Percentiles rank a stretch among this genome's conserved stretches.
Evolutionary conservation across 2,329 filamentous ascomycete genomes (phyloP).

Genomic region (Bipolaris victoriae): DNA sequence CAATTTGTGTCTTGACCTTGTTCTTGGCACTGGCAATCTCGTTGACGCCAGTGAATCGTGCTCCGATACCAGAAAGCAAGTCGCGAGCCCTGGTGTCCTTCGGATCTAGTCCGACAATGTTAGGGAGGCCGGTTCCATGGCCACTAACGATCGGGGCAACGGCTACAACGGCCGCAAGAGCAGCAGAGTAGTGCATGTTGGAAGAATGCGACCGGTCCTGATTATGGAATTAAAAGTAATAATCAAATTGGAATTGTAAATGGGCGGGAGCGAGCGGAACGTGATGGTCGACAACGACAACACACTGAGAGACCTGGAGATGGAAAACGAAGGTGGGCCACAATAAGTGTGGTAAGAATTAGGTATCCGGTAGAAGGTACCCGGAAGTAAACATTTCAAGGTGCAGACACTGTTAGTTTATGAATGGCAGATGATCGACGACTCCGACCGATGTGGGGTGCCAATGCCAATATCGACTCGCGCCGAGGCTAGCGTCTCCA

Average conservation of each 20-base stretch:
- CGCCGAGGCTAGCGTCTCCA: conserved; percentile 12
- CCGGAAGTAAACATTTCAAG: conserved; percentile 6
- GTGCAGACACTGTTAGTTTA: conserved; percentile 22
- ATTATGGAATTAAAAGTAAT: conserved; percentile 33
- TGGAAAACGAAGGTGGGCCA: conserved; percentile 25
- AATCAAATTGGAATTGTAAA: conserved; percentile 11
- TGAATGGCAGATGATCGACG: conserved; percentile 29
- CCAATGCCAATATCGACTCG: conserved; percentile 36
- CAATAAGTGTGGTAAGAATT: conserved; percentile 25
- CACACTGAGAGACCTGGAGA: conserved; percentile 36
- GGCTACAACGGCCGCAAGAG: conserved; percentile 39
- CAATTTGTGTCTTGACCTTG: conserved; percentile 23
- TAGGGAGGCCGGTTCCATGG: conserved; percentile 41
- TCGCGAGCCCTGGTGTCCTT: conserved; percentile 44
- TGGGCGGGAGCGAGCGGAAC: conserved; percentile 41
- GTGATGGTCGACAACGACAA: conserved; percentile 33
- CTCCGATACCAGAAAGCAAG: conserved; percentile 38
- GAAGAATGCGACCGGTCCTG: conserved; percentile 17
- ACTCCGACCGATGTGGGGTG: conserved; percentile 24
- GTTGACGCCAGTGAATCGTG: conserved; percentile 33
- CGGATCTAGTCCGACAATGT: conserved; percentile 44
- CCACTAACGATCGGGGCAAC: conserved; percentile 39
- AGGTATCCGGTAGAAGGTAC: conserved; percentile 22
- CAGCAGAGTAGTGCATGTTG: conserved; percentile 44
- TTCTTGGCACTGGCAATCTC: conserved; percentile 16